Base-by-base conservation (phyloP, 1,284 basidiomycete genomes). In the Rhodotorula sp. region DNA sequence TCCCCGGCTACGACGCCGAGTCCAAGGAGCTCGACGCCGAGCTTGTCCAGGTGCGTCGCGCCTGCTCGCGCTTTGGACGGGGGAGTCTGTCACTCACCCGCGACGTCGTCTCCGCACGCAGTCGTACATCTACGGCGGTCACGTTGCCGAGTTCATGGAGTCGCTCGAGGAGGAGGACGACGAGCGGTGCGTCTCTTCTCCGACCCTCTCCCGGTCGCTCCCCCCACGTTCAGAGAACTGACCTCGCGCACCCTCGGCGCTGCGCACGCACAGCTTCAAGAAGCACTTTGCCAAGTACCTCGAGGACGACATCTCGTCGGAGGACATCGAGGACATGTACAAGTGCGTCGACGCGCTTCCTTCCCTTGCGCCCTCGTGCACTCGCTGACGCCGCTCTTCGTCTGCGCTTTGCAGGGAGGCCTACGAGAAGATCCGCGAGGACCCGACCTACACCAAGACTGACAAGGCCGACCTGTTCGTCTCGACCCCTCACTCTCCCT, bases 131-230 rank as follows among this genome's bases (percentile, higher is more conserved):
- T 93, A 88, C 81, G 96, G 94, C 83, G 95, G 95, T 67, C 73
- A 99, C 83, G 90, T 99, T 73, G 93, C 97, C 74, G 97, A 99
- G 85, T 99, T 98, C 88, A 99, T 99, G 97, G 93, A 99, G 86
- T 91, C 89, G 64, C 86, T 99, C 72, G 97, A 99, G 86, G 97
- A 99, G 88, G 97, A 99, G 85, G 97, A 60, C 58, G 62, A 64
- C 12, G 62, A 64, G 62, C 62, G 62, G 34, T 61, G 44, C 4
- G 44, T 46, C 34, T 23, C 54, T 16, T 13, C 19, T 44, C 41
- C 17, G 17, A 17, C 44, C n/a, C 14, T 55, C 34, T 50, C 49
- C 8, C n/a, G n/a, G 9, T 10, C 10, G 53, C 53, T 25, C 27
- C 53, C n/a, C 2, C 5, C 53, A 1, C 21, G 1, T 14, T 1